Conservation (phyloP, 345 rosid species). For the Heritiera fomes region DNA sequence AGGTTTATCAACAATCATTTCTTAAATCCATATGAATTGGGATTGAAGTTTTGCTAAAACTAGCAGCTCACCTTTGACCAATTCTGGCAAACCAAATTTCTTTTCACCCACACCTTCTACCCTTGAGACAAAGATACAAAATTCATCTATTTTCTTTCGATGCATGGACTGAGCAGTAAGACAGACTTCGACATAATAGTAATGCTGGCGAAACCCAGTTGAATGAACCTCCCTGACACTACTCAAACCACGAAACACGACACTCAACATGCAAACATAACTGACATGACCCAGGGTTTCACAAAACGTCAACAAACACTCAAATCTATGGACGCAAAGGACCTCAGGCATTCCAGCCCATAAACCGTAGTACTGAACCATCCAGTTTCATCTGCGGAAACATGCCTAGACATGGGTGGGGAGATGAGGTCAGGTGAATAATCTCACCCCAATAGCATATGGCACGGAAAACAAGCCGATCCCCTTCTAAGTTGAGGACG, state of each 20-base stretch:
- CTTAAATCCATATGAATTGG: neutral
- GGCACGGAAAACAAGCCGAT: conserved; percentile 8
- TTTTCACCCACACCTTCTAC: neutral
- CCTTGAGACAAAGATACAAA: conserved; percentile 1
- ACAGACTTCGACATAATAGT: neutral
- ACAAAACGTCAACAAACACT: conserved; percentile 34
- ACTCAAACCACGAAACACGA: conserved; percentile 29
- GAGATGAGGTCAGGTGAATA: conserved; percentile 3
- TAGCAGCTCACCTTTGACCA: neutral
- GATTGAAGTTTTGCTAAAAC: neutral
- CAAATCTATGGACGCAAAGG: conserved; percentile 30
- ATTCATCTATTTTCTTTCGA: conserved; percentile 6
- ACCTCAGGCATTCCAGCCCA: conserved; percentile 35
- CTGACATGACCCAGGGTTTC: conserved; percentile 29
- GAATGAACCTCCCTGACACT: conserved; percentile 4
- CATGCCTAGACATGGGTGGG: conserved; percentile 22
- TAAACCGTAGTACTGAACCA: neutral
- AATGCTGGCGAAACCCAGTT: neutral
- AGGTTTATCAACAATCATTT: no score
- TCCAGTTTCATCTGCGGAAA: conserved; percentile 9
- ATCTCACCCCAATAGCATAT: conserved; percentile 22
- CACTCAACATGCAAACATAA: conserved; percentile 38
- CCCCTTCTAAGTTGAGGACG: conserved; percentile 45
- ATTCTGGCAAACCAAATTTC: neutral
- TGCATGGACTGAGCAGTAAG: neutral